Percentiles rank a stretch among this genome's conserved stretches.
Evolutionary conservation across 257 asterid genomes (phyloP).

Genomic region (Ligustrum vulgare): DNA sequence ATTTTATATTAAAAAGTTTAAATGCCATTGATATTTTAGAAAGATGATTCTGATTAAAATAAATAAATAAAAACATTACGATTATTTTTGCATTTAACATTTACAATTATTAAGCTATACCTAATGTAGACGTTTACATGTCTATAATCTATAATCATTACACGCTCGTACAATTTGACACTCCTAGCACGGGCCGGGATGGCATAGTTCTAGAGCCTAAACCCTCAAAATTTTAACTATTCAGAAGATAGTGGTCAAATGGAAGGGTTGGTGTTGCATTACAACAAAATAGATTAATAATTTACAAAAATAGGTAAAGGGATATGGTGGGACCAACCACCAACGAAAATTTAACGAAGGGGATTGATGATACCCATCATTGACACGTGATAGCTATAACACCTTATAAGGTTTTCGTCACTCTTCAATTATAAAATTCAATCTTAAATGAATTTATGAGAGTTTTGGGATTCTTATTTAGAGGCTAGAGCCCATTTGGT

Average conservation of each 20-base stretch:
- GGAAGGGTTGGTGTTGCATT: neutral
- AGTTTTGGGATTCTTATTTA: neutral
- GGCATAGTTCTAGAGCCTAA: neutral
- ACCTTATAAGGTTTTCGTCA: neutral
- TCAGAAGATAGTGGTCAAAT: neutral
- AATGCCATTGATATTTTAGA: neutral
- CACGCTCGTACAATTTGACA: neutral
- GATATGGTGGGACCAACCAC: constrained; percentile 30
- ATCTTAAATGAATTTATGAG: neutral
- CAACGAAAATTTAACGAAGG: constrained; percentile 29
- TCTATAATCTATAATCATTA: too few relatives aligned
- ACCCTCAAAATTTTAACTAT: neutral
- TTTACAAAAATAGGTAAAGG: neutral
- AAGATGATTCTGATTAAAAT: too few relatives aligned
- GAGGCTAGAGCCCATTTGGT: too few relatives aligned
- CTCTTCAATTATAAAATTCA: neutral
- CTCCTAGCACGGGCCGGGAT: neutral
- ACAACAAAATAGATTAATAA: neutral
- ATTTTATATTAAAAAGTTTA: too few relatives aligned
- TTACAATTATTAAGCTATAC: neutral
- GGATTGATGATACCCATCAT: constrained; percentile 43
- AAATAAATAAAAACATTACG: too few relatives aligned
- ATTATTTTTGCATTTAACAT: too few relatives aligned
- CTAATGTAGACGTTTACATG: neutral
- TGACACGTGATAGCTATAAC: constrained; percentile 47